Evolutionary conservation across 495 filamentous ascomycete genomes (phyloP), one percentile per base, ranked within the genome.

Genomic region (Trichocladium antarcticum): DNA sequence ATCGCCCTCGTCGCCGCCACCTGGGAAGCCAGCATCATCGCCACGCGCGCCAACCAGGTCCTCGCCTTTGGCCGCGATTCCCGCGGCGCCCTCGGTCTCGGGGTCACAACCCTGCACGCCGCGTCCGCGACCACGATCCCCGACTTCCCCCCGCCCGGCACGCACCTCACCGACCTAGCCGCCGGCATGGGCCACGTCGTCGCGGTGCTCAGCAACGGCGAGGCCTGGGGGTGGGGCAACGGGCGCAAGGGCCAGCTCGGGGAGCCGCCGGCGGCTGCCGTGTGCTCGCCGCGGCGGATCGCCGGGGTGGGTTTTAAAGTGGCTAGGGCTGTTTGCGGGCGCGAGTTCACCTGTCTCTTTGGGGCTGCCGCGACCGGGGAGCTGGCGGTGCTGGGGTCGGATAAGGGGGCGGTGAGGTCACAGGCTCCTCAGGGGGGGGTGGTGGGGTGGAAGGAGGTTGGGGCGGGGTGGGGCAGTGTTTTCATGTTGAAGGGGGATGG

Each of bases 171-270:
- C 0, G 68, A 79, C 35, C 52, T 97, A 10, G 66, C 80, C 0
- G 81, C 84, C 37, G 75, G 84, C n/a, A 81, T 93, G 69, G 74
- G 75, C 14, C 92, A 98, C 60, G 76, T 79, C 0, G 78, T 89
- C 15, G 79, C 72, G 4, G 76, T 95, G 5, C 65, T 94, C 1
- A 74, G 73, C 22, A 82, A 82, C 61, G 89, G 88, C 2, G 71
- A 82, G 1, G 81, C 83, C 1, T 95, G 82, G 62, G 92, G 89
- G 2, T 96, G 92, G 92, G 92, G 92, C 1, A 81, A 71, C 51
- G 79, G 80, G 6, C 73, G 88, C 22, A 89, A 94, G 66, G 88
- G 88, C 0, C 89, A 97, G 60, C 63, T 97, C 0, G 88, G 86
- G 5, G 37, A 29, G 15, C 55, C 71, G 10, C 60, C 66, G 1